These are phyloP conservation scores for Xanthoparmelia taractica DNA, from an alignment of 495 filamentous ascomycete species.

Conservation along the genomic window DNA sequence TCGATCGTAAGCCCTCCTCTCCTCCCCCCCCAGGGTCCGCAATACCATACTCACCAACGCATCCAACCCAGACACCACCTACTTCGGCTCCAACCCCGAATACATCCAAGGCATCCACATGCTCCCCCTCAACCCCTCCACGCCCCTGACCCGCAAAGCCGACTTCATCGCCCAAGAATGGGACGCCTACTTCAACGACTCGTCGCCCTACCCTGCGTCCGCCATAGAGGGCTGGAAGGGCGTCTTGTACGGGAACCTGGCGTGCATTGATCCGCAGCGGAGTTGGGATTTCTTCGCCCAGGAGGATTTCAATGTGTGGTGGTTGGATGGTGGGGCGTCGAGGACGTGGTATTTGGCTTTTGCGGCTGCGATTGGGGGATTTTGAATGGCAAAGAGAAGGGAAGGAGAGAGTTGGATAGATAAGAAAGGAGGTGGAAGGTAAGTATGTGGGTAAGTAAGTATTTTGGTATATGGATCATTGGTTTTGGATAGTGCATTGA, in stretches of 20 bases:
- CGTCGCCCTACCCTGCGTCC: slow-evolving; percentile 44
- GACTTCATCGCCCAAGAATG: slow-evolving; percentile 80
- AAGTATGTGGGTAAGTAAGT: slow-evolving; percentile 2
- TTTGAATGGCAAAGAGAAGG: neutral
- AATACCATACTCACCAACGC: no score
- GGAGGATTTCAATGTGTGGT: slow-evolving; percentile 55
- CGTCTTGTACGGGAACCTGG: slow-evolving; percentile 75
- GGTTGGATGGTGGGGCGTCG: slow-evolving; percentile 80
- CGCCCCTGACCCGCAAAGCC: slow-evolving; percentile 55
- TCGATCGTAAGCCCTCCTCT: no score
- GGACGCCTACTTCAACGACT: slow-evolving; percentile 60
- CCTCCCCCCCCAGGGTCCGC: no score
- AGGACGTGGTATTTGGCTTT: slow-evolving; percentile 85
- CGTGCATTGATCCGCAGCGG: slow-evolving; percentile 61
- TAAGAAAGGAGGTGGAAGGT: neutral
- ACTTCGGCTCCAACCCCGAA: slow-evolving; percentile 74
- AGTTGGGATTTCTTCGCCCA: slow-evolving; percentile 69
- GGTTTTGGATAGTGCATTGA: neutral
- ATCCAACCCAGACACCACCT: no score
- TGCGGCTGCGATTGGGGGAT: slow-evolving; percentile 43
- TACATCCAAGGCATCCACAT: slow-evolving; percentile 95
- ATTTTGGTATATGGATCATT: neutral
- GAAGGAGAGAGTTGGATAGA: neutral
- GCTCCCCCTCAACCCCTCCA: slow-evolving; percentile 74
- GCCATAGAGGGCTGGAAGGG: slow-evolving; percentile 70